These are phyloP conservation scores for Sicyos baderoa DNA, from an alignment of 306 rosid genomes.

Conservation along the genomic window DNA sequence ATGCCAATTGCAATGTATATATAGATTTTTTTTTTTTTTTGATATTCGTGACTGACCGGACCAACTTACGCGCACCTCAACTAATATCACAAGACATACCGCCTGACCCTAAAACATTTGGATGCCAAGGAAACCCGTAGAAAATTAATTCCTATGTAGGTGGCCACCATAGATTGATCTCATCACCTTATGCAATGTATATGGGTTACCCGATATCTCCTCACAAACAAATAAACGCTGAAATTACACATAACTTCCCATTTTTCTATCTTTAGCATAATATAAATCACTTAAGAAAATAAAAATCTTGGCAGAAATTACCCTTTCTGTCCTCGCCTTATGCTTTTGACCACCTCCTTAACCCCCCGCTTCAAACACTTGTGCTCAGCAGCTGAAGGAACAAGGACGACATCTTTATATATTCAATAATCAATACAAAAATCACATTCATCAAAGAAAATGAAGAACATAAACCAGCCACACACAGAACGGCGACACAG, in stretches of 20 bases:
- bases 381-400: slow-evolving; percentile 61
- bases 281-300: neutral
- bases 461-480: neutral
- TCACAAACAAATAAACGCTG: neutral
- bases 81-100: too few relatives aligned
- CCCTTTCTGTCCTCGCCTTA: slow-evolving; percentile 89
- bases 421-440: neutral
- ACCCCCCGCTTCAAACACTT: slow-evolving; percentile 95
- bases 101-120: too few relatives aligned
- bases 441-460: neutral
- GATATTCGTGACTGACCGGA: too few relatives aligned
- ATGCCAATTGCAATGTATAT: neutral
- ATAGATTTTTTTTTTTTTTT: too few relatives aligned
- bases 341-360: slow-evolving; percentile 89
- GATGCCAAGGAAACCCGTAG: too few relatives aligned
- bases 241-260: neutral
- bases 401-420: neutral
- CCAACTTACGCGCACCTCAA: too few relatives aligned
- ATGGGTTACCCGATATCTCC: neutral
- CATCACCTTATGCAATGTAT: too few relatives aligned
- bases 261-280: neutral
- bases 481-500: neutral
- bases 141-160: too few relatives aligned
- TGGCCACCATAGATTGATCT: too few relatives aligned
- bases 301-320: slow-evolving; percentile 20